phyloP scores from a whole-genome alignment of 2,329 filamentous ascomycete species.

The Chaetothyriales sp. region DNA sequence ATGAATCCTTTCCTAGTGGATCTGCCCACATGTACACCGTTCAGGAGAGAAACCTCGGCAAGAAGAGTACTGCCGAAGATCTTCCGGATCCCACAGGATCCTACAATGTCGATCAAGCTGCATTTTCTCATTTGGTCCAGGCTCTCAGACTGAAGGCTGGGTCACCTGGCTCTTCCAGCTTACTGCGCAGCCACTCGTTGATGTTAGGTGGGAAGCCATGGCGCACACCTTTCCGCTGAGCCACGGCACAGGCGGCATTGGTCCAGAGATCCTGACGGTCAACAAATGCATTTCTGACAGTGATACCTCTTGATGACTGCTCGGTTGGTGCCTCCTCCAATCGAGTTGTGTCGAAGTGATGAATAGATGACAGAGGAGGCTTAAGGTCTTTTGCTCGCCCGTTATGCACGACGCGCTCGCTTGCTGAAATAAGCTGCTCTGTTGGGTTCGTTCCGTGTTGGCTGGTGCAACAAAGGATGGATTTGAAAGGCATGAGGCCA shows the following conservation, averaged over 20 bases:
- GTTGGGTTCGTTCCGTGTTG: not conserved
- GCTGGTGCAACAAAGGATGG: not conserved
- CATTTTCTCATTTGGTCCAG: not conserved
- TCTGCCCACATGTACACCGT: not conserved
- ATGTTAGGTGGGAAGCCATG: not conserved
- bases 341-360: slow-evolving; percentile 1
- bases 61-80: not conserved
- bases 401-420: not conserved
- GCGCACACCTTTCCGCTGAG: not conserved
- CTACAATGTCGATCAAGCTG: not conserved
- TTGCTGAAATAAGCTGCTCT: not conserved
- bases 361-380: not conserved
- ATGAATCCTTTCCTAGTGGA: slow-evolving; percentile 1
- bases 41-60: not conserved
- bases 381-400: not conserved
- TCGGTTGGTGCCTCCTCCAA: not conserved
- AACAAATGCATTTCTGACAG: slow-evolving; percentile 2
- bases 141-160: not conserved
- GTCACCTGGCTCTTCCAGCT: not conserved
- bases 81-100: too few species aligned
- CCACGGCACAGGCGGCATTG: slow-evolving; percentile 1
- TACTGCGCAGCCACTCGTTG: not conserved
- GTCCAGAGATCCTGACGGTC: slow-evolving; percentile 4
- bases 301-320: slow-evolving; percentile 1
- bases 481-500: slow-evolving; percentile 2